A percentile compares a stretch with the other conserved stretches of the same genome.
Evolutionary conservation across 805 yeast genomes (phyloP).

Genomic region (Wickerhamomyces canadensis): DNA sequence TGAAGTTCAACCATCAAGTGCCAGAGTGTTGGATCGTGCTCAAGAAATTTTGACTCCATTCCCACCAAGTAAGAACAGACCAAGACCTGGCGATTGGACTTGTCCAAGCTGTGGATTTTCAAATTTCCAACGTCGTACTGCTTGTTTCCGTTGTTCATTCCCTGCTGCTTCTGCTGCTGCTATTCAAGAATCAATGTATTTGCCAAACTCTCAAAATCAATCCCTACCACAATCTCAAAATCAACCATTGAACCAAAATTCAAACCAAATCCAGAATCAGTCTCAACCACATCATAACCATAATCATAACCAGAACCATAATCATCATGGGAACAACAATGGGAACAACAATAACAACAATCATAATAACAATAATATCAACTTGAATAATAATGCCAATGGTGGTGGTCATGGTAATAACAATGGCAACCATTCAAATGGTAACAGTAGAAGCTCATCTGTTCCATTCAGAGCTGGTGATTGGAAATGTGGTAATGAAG

Average conservation of each 20-base stretch:
- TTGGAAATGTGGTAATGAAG: constrained; percentile 83
- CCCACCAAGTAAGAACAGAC: constrained; percentile 80
- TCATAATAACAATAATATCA: constrained; percentile 6
- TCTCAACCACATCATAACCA: constrained; percentile 5
- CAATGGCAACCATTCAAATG: constrained; percentile 11
- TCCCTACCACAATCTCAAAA: not conserved
- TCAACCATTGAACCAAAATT: not conserved
- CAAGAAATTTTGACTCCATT: constrained; percentile 78
- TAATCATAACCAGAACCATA: constrained; percentile 1
- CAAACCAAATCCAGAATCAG: constrained; percentile 1
- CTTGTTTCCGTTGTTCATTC: constrained; percentile 88
- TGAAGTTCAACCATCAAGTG: constrained; percentile 85
- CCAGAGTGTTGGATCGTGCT: constrained; percentile 72
- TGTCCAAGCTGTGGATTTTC: constrained; percentile 95
- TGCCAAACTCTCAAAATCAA: constrained; percentile 5
- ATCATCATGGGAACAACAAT: not conserved
- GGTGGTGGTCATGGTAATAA: constrained; percentile 19
- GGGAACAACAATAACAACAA: constrained; percentile 9
- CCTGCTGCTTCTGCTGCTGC: constrained; percentile 74
- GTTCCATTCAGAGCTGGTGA: constrained; percentile 98
- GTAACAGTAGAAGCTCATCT: constrained; percentile 31
- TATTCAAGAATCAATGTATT: constrained; percentile 55
- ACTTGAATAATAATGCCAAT: constrained; percentile 7
- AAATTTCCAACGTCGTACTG: constrained; percentile 89
- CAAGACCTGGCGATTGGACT: constrained; percentile 98